Evolutionary conservation across 108 stramenopile species (phyloP), one percentile per base, ranked within the genome.

Genomic region (Seminavis robusta): DNA sequence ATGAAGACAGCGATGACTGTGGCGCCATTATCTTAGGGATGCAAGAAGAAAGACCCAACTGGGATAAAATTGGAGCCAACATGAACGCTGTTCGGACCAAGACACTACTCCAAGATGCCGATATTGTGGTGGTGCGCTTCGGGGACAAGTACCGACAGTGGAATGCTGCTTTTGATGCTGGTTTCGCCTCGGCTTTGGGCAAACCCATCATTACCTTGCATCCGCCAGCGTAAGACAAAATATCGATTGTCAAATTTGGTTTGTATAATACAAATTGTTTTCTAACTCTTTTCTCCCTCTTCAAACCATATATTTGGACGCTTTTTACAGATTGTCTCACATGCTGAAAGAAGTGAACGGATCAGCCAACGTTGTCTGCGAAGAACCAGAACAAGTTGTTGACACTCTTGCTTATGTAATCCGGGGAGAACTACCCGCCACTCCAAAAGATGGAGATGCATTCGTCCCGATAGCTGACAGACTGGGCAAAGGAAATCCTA

Each of bases 271-370:
- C n/a, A n/a, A n/a, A n/a, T n/a, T n/a, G n/a, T n/a, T n/a, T n/a
- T n/a, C n/a, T n/a, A n/a, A n/a, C n/a, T n/a, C n/a, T n/a, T n/a
- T n/a, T n/a, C n/a, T n/a, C n/a, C n/a, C n/a, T n/a, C n/a, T n/a
- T n/a, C n/a, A n/a, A n/a, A n/a, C n/a, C n/a, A n/a, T n/a, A n/a
- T n/a, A n/a, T n/a, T n/a, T n/a, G n/a, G n/a, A n/a, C n/a, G n/a
- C n/a, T n/a, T n/a, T n/a, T n/a, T n/a, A n/a, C n/a, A n/a, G n/a
- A n/a, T 57, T 94, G 7, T 78, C 77, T 13, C 92, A 94, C 68
- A 94, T 94, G 92, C 71, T 94, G 34, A 94, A 94, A 73, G 92
- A 94, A 60, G 88, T 90, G 42, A 90, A 90, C 67, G 80, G 81
- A 3, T 62, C 65, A 50, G 83, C 92, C 28, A 77, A 55, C 53